Evolutionary conservation across 2,329 filamentous ascomycete species (phyloP), one percentile per base, ranked within the genome.

Genomic region (Fusarium sacchari): DNA sequence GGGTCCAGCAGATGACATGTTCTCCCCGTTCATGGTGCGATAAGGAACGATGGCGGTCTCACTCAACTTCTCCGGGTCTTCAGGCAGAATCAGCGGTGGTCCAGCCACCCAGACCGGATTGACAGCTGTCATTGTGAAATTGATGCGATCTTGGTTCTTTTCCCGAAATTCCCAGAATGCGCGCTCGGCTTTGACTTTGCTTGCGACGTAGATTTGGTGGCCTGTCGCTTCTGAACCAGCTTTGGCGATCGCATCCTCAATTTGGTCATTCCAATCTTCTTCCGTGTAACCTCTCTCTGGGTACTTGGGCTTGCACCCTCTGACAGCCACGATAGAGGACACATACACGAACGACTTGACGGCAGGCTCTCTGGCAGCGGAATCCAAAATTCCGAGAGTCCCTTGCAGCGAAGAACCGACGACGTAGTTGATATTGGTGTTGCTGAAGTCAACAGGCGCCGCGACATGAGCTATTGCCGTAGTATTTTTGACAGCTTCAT

Each of bases 211-310:
- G 15, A 69, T 52, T 10, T 69, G 64, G 13, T 69, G 67, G 12
- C 64, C 65, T 2, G 67, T 64, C n/a, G 37, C 67, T 0, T 53
- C 30, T 1, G 37, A 26, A 10, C 67, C 57, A 14, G 57, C 49
- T 14, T 69, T 14, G 0, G 22, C 28, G 7, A 69, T 22, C n/a
- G n/a, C 22, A 11, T 69, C 30, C 20, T 69, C 67, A 9, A 53
- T 62, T 34, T 69, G 57, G 9, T 69, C 65, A 18, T 69, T 69
- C 67, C 67, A 69, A 4, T 69, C 67, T 42, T 69, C 58, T 39
- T 69, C 67, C 1, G 58, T 57, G 24, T 69, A 57, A 6, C 57
- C 67, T 8, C 20, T 46, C 2, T 64, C 50, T 10, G 49, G 43
- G 22, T 64, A 8, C 7, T 64, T 69, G 2, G 64, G 64, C 3